Evolutionary conservation across 805 yeast species (phyloP), one percentile per base, ranked within the genome.

Genomic region (Grigorovia jiainica): DNA sequence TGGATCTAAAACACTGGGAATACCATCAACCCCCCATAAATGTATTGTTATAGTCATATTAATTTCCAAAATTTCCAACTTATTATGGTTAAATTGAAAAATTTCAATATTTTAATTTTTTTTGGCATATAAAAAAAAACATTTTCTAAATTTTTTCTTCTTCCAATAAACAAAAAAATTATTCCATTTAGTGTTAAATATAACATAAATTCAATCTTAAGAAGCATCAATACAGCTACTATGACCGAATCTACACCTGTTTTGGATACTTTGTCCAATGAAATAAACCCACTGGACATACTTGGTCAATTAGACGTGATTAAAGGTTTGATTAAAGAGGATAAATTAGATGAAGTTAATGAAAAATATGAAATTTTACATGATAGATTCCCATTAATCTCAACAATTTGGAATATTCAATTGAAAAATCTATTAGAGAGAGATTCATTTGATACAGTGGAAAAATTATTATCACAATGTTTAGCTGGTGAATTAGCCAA

Each of bases 321-420:
- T 29, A 67, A 71, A 17, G 61, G 60, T 36, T 61, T 65, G 11
- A 76, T 71, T 42, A 58, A 65, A 16, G 72, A 76, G 47, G 85
- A 78, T 43, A 73, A 76, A 45, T 72, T 70, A 39, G 85, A 76
- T 21, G 76, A 74, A 40, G 77, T 82, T 2, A 63, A 82, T 30
- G 64, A 67, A 7, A 68, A 71, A 0, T 87, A 73, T 57, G 81
- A 79, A 41, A 63, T 72, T 17, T 78, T 82, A 51, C 70, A 89
- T 36, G 59, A 59, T 16, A 66, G 73, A 7, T 89, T 85, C 66
- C 86, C 85, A 21, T 73, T 71, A 42, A 78, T 80, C 50, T 82
- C 82, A 1, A 68, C 71, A 15, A 72, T 78, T n/a, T 90, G 96
- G 95, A 68, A 78, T 27, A 70, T 66, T 33, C 87, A 85, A 60